A percentile compares a stretch with the other conserved stretches of the same genome.
phyloP scores from a whole-genome alignment of 2,329 filamentous ascomycete genomes.

The Thielaviopsis cerberus region DNA sequence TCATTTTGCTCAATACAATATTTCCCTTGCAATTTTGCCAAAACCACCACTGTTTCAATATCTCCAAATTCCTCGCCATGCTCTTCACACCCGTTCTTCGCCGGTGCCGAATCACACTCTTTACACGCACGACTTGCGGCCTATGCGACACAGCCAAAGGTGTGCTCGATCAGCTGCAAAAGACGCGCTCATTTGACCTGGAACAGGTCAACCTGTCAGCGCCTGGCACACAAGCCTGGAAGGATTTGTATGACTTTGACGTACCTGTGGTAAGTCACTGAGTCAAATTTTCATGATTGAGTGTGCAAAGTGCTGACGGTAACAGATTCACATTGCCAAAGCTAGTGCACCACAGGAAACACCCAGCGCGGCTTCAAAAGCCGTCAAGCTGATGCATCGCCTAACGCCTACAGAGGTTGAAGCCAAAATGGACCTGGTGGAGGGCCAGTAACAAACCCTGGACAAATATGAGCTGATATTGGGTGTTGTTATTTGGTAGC shows the following conservation, averaged over 20 bases:
- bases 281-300: background rate
- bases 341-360: slow-evolving; percentile 30
- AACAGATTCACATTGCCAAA: slow-evolving; percentile 46
- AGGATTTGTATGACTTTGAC: slow-evolving; percentile 60
- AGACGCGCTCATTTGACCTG: slow-evolving; percentile 44
- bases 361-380: slow-evolving; percentile 35
- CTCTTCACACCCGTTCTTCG: slow-evolving; percentile 30
- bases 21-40: background rate
- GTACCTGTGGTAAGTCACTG: slow-evolving; percentile 50
- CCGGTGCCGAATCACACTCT: slow-evolving; percentile 52
- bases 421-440: slow-evolving; percentile 46
- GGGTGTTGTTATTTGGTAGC: background rate
- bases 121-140: slow-evolving; percentile 53
- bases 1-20: too few species aligned
- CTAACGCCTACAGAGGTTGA: slow-evolving; percentile 50
- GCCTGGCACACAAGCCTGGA: slow-evolving; percentile 45
- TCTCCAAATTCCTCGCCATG: slow-evolving; percentile 22
- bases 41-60: background rate
- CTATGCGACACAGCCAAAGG: slow-evolving; percentile 51
- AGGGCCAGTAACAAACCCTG: slow-evolving; percentile 16
- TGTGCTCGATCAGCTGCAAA: slow-evolving; percentile 33
- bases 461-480: background rate
- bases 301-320: background rate
- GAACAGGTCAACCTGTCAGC: slow-evolving; percentile 52
- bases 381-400: slow-evolving; percentile 60